Base-by-base conservation (phyloP, 352 stramenopile genomes). In the Thraustotheca clavata region DNA sequence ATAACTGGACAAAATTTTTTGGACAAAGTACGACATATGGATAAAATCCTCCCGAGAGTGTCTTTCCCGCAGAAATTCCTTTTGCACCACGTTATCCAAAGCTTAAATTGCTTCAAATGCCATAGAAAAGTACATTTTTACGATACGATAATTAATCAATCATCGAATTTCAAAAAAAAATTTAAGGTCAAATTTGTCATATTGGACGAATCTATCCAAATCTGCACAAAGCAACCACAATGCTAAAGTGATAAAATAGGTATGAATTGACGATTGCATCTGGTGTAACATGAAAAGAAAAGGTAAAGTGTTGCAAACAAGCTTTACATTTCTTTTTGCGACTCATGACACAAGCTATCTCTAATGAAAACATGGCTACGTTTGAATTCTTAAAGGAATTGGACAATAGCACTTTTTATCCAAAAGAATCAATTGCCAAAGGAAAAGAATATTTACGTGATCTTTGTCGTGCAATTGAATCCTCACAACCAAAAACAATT, bases 321-420 rank as follows among this genome's bases (percentile, higher is more conserved):
- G n/a, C n/a, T n/a, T n/a, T n/a, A n/a, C n/a, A n/a, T n/a, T n/a
- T n/a, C n/a, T n/a, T n/a, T n/a, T n/a, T n/a, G n/a, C n/a, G n/a
- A n/a, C n/a, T n/a, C 6, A 50, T 50, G 6, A 14, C 6, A 6
- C 27, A 6, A 29, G 43, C 14, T 33, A 50, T 50, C 43, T 14
- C 43, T 29, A 50, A 50, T 29, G 43, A 6, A 22, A 50, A 65
- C 31, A 38, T 65, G 9, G 33, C 18, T 0, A 16, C 57, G 36
- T 49, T 55, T 26, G 27, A n/a, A 9, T 65, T 65, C 26, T 46
- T 65, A 27, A n/a, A 22, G 24, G 57, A 65, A 16, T 20, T 65
- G 36, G 36, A 3, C 6, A 26, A 46, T 27, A 24, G 46, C 36
- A 14, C 35, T 20, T 65, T 43, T 46, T 65, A 50, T 32, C 57